These are phyloP conservation scores for Phytophthora cryptogea DNA, from an alignment of 352 stramenopile genomes.

Conservation along the genomic window DNA sequence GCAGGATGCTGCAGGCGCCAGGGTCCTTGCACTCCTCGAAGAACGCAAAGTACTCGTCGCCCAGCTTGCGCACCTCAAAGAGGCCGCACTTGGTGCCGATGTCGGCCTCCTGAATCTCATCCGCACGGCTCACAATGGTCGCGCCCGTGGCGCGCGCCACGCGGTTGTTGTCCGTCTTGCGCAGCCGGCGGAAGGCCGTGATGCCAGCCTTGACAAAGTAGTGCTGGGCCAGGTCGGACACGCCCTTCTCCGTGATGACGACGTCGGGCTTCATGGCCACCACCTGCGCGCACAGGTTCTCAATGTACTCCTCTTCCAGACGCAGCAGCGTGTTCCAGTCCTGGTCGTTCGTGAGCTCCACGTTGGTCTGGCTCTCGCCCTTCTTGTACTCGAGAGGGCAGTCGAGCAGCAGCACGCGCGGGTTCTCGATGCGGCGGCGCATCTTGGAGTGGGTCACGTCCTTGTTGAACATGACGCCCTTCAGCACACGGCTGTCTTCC, in stretches of 20 bases:
- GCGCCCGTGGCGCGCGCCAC: slow-evolving; percentile 96
- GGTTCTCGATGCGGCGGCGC: slow-evolving; percentile 98
- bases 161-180: slow-evolving; percentile 99
- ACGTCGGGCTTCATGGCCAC: slow-evolving; percentile 99
- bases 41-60: slow-evolving; percentile 98
- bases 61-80: slow-evolving; percentile 96
- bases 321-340: slow-evolving; percentile 98
- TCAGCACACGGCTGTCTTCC: slow-evolving; percentile 94
- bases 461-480: slow-evolving; percentile 99
- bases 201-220: slow-evolving; percentile 99
- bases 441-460: slow-evolving; percentile 99
- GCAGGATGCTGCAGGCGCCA: slow-evolving; percentile 98
- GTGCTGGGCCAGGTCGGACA: slow-evolving; percentile 99
- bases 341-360: slow-evolving; percentile 99
- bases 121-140: slow-evolving; percentile 97
- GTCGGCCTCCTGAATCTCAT: slow-evolving; percentile 99
- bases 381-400: slow-evolving; percentile 99
- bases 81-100: slow-evolving; percentile 98
- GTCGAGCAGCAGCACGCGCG: slow-evolving; percentile 98
- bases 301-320: slow-evolving; percentile 99
- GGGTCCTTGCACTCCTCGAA: slow-evolving; percentile 98
- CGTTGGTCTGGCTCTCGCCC: slow-evolving; percentile 96
- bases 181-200: slow-evolving; percentile 97
- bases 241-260: slow-evolving; percentile 99
- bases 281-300: slow-evolving; percentile 99